Evolutionary conservation across 306 rosid genomes (phyloP).

Genomic region (Corylus heterophylla): DNA sequence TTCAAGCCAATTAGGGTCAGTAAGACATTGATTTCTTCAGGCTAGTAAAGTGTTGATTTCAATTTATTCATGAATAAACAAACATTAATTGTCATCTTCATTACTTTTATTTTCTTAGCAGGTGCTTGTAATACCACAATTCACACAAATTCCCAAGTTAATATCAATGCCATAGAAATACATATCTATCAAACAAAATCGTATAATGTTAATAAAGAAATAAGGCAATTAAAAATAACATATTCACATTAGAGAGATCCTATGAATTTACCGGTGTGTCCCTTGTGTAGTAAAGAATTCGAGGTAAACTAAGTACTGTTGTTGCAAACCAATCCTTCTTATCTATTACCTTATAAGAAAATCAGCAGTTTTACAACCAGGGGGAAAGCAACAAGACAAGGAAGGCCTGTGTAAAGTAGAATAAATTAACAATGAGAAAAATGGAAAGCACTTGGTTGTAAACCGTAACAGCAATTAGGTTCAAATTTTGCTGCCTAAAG

Average conservation of each 20-base stretch:
- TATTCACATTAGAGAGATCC: conserved; percentile 7
- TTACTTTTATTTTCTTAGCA: not conserved
- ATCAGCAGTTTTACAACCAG: conserved; percentile 56
- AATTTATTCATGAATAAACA: too few relatives aligned
- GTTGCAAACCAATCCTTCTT: conserved; percentile 79
- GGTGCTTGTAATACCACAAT: not conserved
- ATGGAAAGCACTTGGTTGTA: not conserved
- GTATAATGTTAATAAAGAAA: not conserved
- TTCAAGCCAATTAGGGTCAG: too few relatives aligned
- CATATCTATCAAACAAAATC: not conserved
- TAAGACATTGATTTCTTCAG: too few relatives aligned
- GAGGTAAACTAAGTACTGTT: conserved; percentile 67
- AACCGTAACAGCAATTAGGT: not conserved
- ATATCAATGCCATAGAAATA: not conserved
- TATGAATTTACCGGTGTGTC: conserved; percentile 68
- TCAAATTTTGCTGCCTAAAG: too few relatives aligned
- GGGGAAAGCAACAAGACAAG: conserved; percentile 73
- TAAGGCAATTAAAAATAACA: not conserved
- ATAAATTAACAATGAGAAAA: conserved; percentile 22
- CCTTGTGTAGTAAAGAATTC: conserved; percentile 72
- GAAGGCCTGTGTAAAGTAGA: conserved; percentile 58
- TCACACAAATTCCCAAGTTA: not conserved
- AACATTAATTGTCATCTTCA: not conserved
- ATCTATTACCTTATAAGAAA: conserved; percentile 73
- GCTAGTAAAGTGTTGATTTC: too few relatives aligned